phyloP scores from a whole-genome alignment of 768 basidiomycete species.

The Sporobolomyces phaffii region DNA sequence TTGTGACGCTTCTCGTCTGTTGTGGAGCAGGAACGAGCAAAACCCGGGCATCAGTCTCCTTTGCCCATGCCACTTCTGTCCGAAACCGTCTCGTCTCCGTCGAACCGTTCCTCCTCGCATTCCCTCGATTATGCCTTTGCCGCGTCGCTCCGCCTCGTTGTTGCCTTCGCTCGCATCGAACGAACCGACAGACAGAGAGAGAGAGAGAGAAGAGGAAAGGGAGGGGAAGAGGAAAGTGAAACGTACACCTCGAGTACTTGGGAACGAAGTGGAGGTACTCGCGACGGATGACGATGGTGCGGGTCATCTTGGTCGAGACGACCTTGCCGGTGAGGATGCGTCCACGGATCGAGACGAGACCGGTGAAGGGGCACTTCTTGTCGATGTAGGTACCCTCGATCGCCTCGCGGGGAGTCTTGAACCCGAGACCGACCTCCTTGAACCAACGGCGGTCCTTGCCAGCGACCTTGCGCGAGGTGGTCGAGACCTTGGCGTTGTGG shows the following conservation, averaged over 20 bases:
- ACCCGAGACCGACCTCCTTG: conserved; percentile 54
- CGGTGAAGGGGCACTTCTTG: conserved; percentile 99
- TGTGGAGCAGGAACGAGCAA: background rate
- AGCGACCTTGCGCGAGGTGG: conserved; percentile 82
- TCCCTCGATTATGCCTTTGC: background rate
- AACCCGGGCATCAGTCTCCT: background rate
- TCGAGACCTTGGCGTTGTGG: conserved; percentile 89
- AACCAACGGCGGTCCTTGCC: conserved; percentile 98
- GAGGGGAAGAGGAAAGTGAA: background rate
- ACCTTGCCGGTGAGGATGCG: conserved; percentile 98
- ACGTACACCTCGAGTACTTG: conserved; percentile 65
- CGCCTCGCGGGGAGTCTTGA: conserved; percentile 78
- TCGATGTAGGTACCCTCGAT: conserved; percentile 93
- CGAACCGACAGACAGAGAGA: background rate
- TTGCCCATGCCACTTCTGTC: conserved; percentile 20
- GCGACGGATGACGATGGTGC: conserved; percentile 87
- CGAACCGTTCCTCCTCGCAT: conserved; percentile 39
- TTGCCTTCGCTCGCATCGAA: background rate
- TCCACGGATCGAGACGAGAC: conserved; percentile 93
- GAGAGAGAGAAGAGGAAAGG: background rate
- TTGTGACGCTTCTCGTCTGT: conserved; percentile 61
- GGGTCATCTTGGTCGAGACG: conserved; percentile 98
- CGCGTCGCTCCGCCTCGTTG: background rate
- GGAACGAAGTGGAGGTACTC: conserved; percentile 83
- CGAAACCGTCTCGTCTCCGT: too few relatives aligned